phyloP scores from a whole-genome alignment of 73 alveolate species.

The Paramecium pentaurelia region DNA sequence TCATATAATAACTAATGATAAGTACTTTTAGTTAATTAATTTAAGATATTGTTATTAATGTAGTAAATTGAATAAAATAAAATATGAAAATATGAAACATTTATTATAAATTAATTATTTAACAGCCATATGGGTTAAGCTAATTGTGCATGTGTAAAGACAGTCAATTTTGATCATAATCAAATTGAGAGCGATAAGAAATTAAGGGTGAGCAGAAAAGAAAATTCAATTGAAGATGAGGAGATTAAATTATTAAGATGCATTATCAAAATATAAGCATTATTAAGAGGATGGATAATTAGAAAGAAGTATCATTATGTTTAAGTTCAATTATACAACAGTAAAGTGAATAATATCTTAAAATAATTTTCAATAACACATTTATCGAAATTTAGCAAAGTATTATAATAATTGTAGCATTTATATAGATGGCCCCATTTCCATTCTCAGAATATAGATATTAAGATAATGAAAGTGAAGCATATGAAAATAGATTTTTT shows the following conservation, averaged over 20 bases:
- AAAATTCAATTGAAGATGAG: constrained; percentile 8
- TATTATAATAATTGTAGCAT: background rate
- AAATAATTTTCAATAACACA: constrained; percentile 50
- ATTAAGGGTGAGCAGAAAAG: constrained; percentile 41
- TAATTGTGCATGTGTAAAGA: constrained; percentile 63
- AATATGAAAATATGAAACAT: background rate
- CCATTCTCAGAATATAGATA: constrained; percentile 39
- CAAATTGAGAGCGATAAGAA: constrained; percentile 52
- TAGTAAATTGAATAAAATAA: background rate
- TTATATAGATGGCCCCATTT: constrained; percentile 23
- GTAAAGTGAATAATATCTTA: constrained; percentile 41
- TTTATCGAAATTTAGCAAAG: constrained; percentile 56
- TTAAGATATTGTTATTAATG: background rate
- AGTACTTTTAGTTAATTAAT: too few species aligned
- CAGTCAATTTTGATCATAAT: constrained; percentile 27
- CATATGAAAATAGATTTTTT: constrained; percentile 43
- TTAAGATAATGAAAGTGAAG: constrained; percentile 42
- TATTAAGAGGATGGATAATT: constrained; percentile 58
- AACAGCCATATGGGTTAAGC: constrained; percentile 61
- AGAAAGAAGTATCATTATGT: constrained; percentile 49
- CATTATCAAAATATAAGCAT: constrained; percentile 53
- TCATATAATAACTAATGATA: background rate
- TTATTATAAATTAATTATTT: background rate
- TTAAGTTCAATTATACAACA: constrained; percentile 25
- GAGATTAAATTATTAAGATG: constrained; percentile 35